phyloP scores from a whole-genome alignment of 2,329 filamentous ascomycete species.

The Hypoxylon sp. region DNA sequence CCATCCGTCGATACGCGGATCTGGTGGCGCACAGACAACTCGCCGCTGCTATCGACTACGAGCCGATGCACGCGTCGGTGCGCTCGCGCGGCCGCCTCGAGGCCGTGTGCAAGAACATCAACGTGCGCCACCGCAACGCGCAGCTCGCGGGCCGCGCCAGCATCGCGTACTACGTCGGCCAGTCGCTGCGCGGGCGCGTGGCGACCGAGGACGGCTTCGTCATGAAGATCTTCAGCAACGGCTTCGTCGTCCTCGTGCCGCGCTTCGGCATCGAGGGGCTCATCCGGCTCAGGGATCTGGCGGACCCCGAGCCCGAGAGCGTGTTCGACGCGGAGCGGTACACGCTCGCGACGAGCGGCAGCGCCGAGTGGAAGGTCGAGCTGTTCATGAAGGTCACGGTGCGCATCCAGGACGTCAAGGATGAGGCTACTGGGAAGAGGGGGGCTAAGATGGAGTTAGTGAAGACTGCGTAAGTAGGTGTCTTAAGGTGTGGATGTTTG shows the following conservation, averaged over 20 bases:
- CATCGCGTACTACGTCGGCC: constrained; percentile 97
- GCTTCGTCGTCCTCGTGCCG: constrained; percentile 95
- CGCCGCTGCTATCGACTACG: constrained; percentile 93
- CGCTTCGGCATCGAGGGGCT: constrained; percentile 94
- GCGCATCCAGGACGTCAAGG: constrained; percentile 89
- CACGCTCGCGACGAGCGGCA: constrained; percentile 69
- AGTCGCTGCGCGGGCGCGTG: constrained; percentile 82
- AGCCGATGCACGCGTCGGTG: constrained; percentile 80
- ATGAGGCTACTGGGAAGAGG: constrained; percentile 95
- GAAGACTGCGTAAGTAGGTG: constrained; percentile 17
- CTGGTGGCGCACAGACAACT: constrained; percentile 93
- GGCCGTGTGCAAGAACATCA: constrained; percentile 97
- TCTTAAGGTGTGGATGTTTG: no score
- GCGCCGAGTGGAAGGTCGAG: constrained; percentile 70
- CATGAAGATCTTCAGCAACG: constrained; percentile 97
- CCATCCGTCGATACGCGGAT: constrained; percentile 97
- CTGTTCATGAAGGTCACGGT: constrained; percentile 93
- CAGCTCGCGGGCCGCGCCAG: constrained; percentile 93
- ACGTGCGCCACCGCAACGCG: constrained; percentile 94
- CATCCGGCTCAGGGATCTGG: constrained; percentile 85
- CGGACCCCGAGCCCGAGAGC: constrained; percentile 78
- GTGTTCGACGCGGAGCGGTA: constrained; percentile 89
- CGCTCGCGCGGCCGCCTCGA: constrained; percentile 87
- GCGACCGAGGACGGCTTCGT: constrained; percentile 92
- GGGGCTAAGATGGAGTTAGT: constrained; percentile 81